Base-by-base conservation (phyloP, 805 yeast species). In the Tetrapisispora pingtungensis region DNA sequence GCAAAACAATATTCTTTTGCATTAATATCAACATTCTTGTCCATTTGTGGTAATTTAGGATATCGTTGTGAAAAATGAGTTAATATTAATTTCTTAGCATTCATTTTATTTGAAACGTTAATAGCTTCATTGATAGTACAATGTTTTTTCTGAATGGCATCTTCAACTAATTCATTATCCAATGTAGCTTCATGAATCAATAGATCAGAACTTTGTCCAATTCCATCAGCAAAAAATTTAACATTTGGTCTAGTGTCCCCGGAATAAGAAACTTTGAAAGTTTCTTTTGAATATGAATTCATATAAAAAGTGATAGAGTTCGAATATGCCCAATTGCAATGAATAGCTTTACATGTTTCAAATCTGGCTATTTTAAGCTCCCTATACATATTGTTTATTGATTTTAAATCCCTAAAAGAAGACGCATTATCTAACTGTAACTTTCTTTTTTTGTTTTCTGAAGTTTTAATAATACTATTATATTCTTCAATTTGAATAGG, bases 21-120 rank as follows among this genome's bases (percentile, higher is more conserved):
- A 36, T 50, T 45, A 20, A 63, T 57, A 12, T 48, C 42, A 15
- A 55, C 48, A 43, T 58, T 54, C 35, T 61, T 54, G 26, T 63
- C 61, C 10, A 62, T 51, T 33, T 58, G 59, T 10, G 78, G 80
- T 19, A 78, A 58, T 47, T 75, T 74, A 2, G 85, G 83, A 57
- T 86, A 93, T 49, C 99, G 72, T 50, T 93, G 94, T 46, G 95
- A 84, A 66, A 93, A 89, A 66, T 93, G 99, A 0, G 98, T 93
- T 35, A 93, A 67, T 4, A 93, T 68, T 24, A 87, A 64, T 50
- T 80, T 77, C 27, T 72, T 69, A 20, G 89, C 87, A 19, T 73
- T 65, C 97, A 93, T 90, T 32, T 68, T 62, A 44, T 74, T 69
- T 0, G 85, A 78, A 2, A 88, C 79, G 14, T 67, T 68, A 26